phyloP scores from a whole-genome alignment of 495 filamentous ascomycete species.

The Filosporella fistucella region DNA sequence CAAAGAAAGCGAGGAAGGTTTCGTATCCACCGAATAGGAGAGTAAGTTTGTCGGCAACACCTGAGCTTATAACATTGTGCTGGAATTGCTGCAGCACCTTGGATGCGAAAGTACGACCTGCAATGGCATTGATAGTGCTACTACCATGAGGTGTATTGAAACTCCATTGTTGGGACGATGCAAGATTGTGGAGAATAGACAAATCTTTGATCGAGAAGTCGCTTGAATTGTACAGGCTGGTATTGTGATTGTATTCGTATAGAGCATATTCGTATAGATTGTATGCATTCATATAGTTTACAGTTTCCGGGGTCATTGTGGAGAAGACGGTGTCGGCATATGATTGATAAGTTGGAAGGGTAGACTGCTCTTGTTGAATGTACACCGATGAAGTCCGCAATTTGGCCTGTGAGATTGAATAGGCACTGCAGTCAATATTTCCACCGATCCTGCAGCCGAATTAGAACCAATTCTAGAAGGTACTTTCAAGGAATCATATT shows the following conservation, averaged over 20 bases:
- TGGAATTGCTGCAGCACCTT: slow-evolving; percentile 33
- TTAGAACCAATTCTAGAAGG: background rate
- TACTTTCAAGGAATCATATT: background rate
- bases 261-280: slow-evolving; percentile 40
- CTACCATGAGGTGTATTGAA: slow-evolving; percentile 48
- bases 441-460: slow-evolving; percentile 39
- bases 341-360: slow-evolving; percentile 44
- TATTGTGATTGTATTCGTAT: slow-evolving; percentile 63
- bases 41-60: slow-evolving; percentile 45
- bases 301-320: slow-evolving; percentile 3
- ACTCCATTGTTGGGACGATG: slow-evolving; percentile 52
- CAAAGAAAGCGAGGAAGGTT: slow-evolving; percentile 58
- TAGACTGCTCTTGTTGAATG: slow-evolving; percentile 29
- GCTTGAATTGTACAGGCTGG: slow-evolving; percentile 33
- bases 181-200: slow-evolving; percentile 47
- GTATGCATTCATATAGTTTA: slow-evolving; percentile 36
- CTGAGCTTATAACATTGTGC: slow-evolving; percentile 9
- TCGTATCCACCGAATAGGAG: slow-evolving; percentile 57
- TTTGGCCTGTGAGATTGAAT: slow-evolving; percentile 30
- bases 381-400: slow-evolving; percentile 38
- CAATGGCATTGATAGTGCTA: slow-evolving; percentile 45
- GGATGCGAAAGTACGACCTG: slow-evolving; percentile 50
- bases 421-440: slow-evolving; percentile 41
- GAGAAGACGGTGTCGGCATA: slow-evolving; percentile 36
- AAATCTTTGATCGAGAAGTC: slow-evolving; percentile 40